Percentiles rank a stretch among this genome's conserved stretches.
These are phyloP conservation scores for Aspergillus flavus DNA, from an alignment of 2,329 filamentous ascomycete species.

Conservation along the genomic window DNA sequence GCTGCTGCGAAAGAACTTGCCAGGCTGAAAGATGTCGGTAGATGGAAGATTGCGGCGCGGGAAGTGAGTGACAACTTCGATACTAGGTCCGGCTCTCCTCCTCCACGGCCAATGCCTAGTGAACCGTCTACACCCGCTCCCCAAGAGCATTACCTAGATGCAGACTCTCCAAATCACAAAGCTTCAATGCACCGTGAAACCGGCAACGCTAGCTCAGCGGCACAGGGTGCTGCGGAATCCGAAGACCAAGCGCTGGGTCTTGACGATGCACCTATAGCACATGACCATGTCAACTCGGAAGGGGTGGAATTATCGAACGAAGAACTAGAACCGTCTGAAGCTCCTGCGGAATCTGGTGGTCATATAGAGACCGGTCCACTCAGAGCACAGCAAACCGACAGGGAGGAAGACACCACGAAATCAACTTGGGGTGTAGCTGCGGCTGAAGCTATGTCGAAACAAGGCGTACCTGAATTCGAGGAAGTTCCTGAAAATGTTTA, in stretches of 20 bases:
- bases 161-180: background rate
- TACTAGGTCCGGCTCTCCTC: conserved; percentile 54
- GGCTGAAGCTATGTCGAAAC: conserved; percentile 53
- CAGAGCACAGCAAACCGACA: background rate
- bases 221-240: conserved; percentile 10
- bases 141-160: background rate
- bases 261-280: conserved; percentile 4
- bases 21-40: conserved; percentile 78
- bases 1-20: conserved; percentile 77
- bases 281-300: background rate
- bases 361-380: background rate
- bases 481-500: background rate
- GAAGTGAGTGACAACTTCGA: conserved; percentile 81
- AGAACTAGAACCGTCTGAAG: background rate
- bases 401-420: background rate
- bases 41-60: conserved; percentile 76
- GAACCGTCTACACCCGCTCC: conserved; percentile 9
- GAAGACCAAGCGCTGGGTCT: conserved; percentile 4
- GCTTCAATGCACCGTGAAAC: background rate
- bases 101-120: conserved; percentile 31
- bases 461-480: conserved; percentile 10
- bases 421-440: conserved; percentile 56
- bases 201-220: conserved; percentile 8
- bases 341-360: background rate
- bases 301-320: background rate